A percentile compares a stretch with the other conserved stretches of the same genome.
These are phyloP conservation scores for Salix suchowensis DNA, from an alignment of 345 rosid genomes.

Conservation along the genomic window DNA sequence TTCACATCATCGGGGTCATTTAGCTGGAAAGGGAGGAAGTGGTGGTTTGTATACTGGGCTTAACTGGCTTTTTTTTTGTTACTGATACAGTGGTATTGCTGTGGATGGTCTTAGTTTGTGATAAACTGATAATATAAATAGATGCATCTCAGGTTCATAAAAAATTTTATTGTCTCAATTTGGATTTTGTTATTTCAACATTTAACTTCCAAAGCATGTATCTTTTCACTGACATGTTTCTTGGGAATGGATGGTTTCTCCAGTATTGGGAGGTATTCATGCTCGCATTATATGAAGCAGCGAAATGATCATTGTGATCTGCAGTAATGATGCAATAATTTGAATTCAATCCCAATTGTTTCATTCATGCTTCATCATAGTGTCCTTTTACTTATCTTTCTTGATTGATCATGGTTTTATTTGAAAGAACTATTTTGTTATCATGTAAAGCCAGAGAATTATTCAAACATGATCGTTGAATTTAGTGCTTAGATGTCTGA, in stretches of 20 bases:
- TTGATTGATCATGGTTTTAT: not conserved
- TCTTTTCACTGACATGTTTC: not conserved
- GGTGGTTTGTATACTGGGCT: not conserved
- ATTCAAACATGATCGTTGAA: not conserved
- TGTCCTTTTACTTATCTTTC: no score
- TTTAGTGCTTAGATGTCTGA: no score
- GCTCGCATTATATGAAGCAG: not conserved
- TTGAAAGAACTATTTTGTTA: not conserved
- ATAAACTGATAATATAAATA: not conserved
- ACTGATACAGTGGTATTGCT: not conserved
- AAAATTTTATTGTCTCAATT: not conserved
- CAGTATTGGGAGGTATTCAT: not conserved
- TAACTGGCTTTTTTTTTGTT: not conserved
- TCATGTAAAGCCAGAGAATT: not conserved
- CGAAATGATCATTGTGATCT: not conserved
- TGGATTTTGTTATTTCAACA: not conserved
- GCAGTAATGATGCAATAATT: not conserved
- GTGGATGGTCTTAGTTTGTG: not conserved
- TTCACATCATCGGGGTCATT: not conserved
- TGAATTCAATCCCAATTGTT: no score
- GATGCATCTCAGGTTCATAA: not conserved
- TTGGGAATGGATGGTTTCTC: not conserved
- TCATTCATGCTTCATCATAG: no score
- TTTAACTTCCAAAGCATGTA: not conserved
- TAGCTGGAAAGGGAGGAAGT: constrained; percentile 1